phyloP scores from a whole-genome alignment of 192 early-diverging fungal species.

The Allomyces arbusculus region DNA sequence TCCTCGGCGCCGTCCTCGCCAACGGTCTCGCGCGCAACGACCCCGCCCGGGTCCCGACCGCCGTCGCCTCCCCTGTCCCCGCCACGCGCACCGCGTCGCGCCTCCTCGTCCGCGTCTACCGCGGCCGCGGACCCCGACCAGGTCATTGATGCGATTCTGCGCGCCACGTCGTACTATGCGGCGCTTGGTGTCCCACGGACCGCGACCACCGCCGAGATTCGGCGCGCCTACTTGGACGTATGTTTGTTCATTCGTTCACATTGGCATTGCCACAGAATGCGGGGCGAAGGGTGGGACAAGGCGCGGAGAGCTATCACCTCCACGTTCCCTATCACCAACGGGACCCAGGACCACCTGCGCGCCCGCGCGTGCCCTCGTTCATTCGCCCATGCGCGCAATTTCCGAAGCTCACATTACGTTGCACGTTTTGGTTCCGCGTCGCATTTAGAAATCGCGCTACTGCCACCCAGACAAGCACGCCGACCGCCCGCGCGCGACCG shows the following conservation, averaged over 20 bases:
- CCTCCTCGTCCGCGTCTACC: neutral
- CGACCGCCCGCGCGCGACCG: neutral
- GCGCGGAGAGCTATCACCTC: too few relatives aligned
- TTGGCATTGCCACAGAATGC: too few relatives aligned
- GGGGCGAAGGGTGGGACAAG: too few relatives aligned
- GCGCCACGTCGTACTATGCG: neutral
- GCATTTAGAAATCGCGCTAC: neutral
- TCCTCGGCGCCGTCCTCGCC: neutral
- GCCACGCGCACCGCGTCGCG: neutral
- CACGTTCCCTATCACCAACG: too few relatives aligned
- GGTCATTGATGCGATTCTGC: neutral
- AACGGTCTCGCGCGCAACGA: neutral
- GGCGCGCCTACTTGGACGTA: neutral
- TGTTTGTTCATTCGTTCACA: neutral
- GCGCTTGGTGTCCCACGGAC: neutral
- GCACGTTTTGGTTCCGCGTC: neutral
- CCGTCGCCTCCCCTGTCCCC: neutral
- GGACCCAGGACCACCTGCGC: too few relatives aligned
- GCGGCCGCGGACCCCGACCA: neutral
- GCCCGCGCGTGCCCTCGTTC: too few relatives aligned
- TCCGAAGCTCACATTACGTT: neutral
- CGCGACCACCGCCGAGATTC: neutral
- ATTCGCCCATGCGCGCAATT: too few relatives aligned
- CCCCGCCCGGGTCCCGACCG: neutral
- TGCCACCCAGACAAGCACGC: neutral